phyloP scores from a whole-genome alignment of 345 rosid species.

The Populus deltoides region DNA sequence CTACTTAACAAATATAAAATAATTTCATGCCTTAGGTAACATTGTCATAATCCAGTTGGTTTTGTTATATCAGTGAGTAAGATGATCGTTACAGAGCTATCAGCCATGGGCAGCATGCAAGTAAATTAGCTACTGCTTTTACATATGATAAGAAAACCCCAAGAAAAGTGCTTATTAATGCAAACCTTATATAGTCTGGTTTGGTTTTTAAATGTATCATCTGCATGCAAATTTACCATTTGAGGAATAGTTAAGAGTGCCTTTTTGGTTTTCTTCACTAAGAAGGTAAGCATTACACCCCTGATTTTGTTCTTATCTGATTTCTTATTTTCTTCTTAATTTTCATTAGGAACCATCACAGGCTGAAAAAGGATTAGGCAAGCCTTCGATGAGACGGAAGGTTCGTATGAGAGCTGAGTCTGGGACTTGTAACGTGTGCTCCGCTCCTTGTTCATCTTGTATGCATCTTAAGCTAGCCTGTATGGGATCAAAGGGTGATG shows the following conservation, averaged over 20 bases:
- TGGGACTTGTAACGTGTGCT: constrained; percentile 79
- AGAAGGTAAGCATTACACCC: not conserved
- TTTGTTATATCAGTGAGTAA: not conserved
- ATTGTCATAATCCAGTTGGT: not conserved
- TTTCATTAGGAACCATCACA: constrained; percentile 34
- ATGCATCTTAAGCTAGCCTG: constrained; percentile 52
- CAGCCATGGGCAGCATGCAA: not conserved
- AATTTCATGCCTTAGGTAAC: not conserved
- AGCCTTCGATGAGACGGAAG: constrained; percentile 45
- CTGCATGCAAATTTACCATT: not conserved
- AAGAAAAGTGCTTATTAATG: not conserved
- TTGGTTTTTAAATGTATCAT: not conserved
- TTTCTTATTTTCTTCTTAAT: constrained; percentile 6
- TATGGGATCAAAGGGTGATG: constrained; percentile 56
- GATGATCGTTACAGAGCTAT: not conserved
- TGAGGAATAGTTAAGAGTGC: not conserved
- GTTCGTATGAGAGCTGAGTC: constrained; percentile 48
- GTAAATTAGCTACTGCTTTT: not conserved
- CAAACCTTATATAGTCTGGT: not conserved
- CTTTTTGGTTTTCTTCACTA: not conserved
- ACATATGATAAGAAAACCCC: not conserved
- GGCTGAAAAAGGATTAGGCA: constrained; percentile 35
- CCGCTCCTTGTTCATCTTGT: constrained; percentile 83
- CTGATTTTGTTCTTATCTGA: not conserved
- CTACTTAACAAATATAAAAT: not conserved